Percentiles rank a stretch among this genome's conserved stretches.
These are phyloP conservation scores for Skeletonema potamos DNA, from an alignment of 108 stramenopile genomes.

Conservation along the genomic window DNA sequence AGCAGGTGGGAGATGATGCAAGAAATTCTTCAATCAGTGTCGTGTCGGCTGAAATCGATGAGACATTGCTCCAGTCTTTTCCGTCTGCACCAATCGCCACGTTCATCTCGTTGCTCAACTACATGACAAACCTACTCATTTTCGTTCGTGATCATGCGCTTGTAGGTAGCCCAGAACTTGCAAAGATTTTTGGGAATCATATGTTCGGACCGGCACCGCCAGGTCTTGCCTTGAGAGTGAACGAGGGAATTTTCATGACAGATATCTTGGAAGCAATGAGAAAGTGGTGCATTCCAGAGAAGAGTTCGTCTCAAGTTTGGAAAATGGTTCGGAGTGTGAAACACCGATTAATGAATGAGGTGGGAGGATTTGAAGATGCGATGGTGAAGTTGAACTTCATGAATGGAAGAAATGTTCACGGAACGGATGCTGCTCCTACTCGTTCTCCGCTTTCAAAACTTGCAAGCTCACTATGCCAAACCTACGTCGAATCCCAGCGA, in stretches of 20 bases:
- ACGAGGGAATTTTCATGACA: constrained; percentile 51
- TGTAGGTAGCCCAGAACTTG: constrained; percentile 41
- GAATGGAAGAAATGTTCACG: background rate
- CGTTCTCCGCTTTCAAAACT: constrained; percentile 44
- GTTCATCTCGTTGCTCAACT: constrained; percentile 39
- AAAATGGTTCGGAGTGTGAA: constrained; percentile 30
- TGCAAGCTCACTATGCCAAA: constrained; percentile 43
- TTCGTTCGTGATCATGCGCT: constrained; percentile 61
- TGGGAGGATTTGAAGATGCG: constrained; percentile 52
- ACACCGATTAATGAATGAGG: constrained; percentile 28
- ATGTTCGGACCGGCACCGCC: constrained; percentile 59
- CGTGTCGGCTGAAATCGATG: constrained; percentile 15
- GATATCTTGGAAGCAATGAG: constrained; percentile 49
- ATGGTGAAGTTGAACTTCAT: constrained; percentile 43
- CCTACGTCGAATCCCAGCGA: constrained; percentile 69
- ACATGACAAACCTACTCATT: constrained; percentile 41
- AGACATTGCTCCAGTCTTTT: constrained; percentile 1
- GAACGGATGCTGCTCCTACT: background rate
- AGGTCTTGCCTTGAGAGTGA: constrained; percentile 29
- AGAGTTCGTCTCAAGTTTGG: constrained; percentile 38
- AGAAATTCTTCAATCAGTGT: background rate
- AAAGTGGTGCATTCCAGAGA: constrained; percentile 52
- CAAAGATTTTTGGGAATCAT: constrained; percentile 48
- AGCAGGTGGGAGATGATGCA: background rate
- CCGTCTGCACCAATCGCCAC: constrained; percentile 16